Evolutionary conservation across 139 green algal genomes (phyloP).

Genomic region (Eudorina sp.): DNA sequence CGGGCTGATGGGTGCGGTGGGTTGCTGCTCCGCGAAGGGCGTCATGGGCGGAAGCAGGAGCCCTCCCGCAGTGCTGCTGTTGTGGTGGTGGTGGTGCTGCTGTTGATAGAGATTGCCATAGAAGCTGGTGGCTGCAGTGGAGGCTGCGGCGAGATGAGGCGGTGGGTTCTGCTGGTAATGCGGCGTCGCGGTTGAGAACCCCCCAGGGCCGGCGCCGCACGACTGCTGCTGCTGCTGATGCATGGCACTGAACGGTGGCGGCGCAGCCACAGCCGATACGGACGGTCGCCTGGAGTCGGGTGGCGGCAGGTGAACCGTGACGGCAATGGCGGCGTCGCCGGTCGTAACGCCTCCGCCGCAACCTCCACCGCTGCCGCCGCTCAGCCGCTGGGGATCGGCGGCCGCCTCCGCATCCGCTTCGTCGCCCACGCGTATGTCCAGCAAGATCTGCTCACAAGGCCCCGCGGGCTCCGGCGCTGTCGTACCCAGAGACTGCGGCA

Average conservation of each 20-base stretch:
- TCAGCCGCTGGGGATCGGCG: neutral
- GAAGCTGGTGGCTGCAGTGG: too few relatives aligned
- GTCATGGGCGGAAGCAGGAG: neutral
- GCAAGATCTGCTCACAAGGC: slow-evolving; percentile 14
- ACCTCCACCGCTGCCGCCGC: neutral
- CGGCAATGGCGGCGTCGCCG: neutral
- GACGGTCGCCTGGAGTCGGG: neutral
- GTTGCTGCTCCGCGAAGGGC: slow-evolving; percentile 2
- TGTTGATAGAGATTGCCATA: too few relatives aligned
- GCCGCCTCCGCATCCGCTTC: slow-evolving; percentile 8
- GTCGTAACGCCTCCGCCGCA: neutral
- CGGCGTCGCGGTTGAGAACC: neutral
- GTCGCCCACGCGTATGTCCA: slow-evolving; percentile 34
- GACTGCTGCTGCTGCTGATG: neutral
- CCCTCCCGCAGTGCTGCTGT: too few relatives aligned
- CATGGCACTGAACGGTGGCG: too few relatives aligned
- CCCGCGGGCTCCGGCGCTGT: neutral
- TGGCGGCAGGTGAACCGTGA: neutral
- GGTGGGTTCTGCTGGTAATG: neutral
- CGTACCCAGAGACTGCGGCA: neutral
- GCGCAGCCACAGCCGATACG: too few relatives aligned
- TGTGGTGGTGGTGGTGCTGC: too few relatives aligned
- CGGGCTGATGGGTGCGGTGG: neutral
- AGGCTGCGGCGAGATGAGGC: neutral
- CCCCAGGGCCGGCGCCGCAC: too few relatives aligned